Base-by-base conservation (phyloP, 2,329 filamentous ascomycete species). In the Diaporthe australafricana region DNA sequence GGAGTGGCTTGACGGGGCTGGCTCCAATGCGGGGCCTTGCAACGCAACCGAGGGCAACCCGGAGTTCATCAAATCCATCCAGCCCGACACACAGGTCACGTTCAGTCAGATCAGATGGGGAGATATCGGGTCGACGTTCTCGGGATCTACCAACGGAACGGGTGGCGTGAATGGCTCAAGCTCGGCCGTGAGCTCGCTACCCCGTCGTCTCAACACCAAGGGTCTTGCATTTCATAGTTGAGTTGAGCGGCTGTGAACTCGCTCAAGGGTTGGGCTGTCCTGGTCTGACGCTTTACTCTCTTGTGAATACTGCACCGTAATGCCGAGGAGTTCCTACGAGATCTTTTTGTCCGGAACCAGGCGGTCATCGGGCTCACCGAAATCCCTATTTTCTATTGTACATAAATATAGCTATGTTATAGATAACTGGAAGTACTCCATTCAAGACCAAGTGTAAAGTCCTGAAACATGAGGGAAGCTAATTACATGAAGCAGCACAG, bases 61-160 rank as follows among this genome's bases (percentile, higher is more conserved):
- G 2, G 71, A 75, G 9, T 81, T 82, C 32, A 84, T 91, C 69
- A 80, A 84, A 73, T 47, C 78, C 25, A 78, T 83, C 42, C 78
- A 84, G 73, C 81, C 88, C 2, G 80, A 83, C 73, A 82, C 88
- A 45, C 82, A 84, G 73, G 88, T 90, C 22, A 84, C 82, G 16
- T 90, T 86, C 79, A 87, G 84, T 74, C 89, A 89, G 80, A 85
- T 90, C 77, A 87, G 85, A 79, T 85, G 86, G 79, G 88, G 88
- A 12, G 85, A 88, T 74, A 84, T 89, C 71, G 84, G 83, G 74
- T 87, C 85, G 27, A 89, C 87, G 25, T 88, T 70, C 52, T 66
- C 40, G 38, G 9, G 30, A 20, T 47, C 57, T 25, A 8, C 27
- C 1, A 60, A 74, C 40, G 38, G 55, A 25, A 60, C 55, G 20